These are phyloP conservation scores for Trichosporon inkin DNA, from an alignment of 1,284 basidiomycete species.

Conservation along the genomic window DNA sequence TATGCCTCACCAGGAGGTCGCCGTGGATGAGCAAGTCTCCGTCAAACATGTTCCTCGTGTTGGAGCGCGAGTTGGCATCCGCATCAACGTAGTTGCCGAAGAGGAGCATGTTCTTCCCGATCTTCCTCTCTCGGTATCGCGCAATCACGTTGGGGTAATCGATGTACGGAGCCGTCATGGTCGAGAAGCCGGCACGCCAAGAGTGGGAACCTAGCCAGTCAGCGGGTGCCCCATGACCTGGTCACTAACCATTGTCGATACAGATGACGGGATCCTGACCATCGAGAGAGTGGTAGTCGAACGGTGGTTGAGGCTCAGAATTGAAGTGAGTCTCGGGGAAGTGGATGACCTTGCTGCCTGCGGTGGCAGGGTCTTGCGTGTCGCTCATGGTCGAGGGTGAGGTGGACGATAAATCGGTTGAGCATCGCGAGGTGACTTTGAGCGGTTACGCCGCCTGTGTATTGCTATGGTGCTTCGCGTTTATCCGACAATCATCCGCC, in stretches of 20 bases:
- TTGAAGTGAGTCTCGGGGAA: conserved; percentile 31
- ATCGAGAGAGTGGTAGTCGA: conserved; percentile 36
- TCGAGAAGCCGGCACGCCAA: conserved; percentile 80
- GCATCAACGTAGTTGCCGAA: conserved; percentile 80
- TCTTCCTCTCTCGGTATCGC: conserved; percentile 81
- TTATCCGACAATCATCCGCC: neutral
- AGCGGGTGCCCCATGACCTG: neutral
- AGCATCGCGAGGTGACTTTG: neutral
- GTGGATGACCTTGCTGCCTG: conserved; percentile 29
- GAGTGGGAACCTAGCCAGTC: conserved; percentile 61
- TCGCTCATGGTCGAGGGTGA: conserved; percentile 1
- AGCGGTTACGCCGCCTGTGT: conserved; percentile 14
- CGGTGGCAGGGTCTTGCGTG: neutral
- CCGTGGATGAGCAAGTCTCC: conserved; percentile 84
- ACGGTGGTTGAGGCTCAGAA: conserved; percentile 30
- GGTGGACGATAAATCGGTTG: neutral
- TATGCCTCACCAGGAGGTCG: conserved; percentile 75
- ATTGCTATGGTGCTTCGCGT: neutral
- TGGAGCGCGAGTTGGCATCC: conserved; percentile 73
- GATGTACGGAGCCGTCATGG: conserved; percentile 54
- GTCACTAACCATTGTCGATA: conserved; percentile 72
- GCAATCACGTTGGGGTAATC: conserved; percentile 68
- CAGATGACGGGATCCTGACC: conserved; percentile 56
- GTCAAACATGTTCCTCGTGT: conserved; percentile 78
- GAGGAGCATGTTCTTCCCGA: conserved; percentile 69